Evolutionary conservation across 2,329 filamentous ascomycete species (phyloP).

Genomic region (Cephalotrichum gorgonifer): DNA sequence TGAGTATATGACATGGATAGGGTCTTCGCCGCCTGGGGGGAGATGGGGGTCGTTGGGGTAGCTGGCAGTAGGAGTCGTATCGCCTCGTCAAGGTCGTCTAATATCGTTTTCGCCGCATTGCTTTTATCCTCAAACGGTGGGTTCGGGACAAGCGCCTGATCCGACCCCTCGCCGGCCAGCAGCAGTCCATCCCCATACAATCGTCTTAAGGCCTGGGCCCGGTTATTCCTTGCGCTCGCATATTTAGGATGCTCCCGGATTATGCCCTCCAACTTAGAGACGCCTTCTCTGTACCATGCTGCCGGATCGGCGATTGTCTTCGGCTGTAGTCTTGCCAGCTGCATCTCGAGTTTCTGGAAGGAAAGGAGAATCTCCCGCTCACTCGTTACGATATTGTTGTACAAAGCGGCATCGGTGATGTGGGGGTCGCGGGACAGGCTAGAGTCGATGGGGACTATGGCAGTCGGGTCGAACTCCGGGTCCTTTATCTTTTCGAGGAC

Average conservation of each 20-base stretch:
- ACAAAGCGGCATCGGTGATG: constrained; percentile 36
- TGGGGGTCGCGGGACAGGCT: constrained; percentile 47
- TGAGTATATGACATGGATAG: constrained; percentile 64
- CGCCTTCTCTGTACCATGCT: constrained; percentile 33
- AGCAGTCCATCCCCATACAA: constrained; percentile 52
- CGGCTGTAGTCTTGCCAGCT: constrained; percentile 32
- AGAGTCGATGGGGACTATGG: constrained; percentile 42
- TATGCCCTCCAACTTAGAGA: constrained; percentile 41
- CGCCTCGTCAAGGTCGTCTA: constrained; percentile 46
- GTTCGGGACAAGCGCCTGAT: constrained; percentile 27
- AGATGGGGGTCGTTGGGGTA: constrained; percentile 41
- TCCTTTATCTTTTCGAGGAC: constrained; percentile 59
- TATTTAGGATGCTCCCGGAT: constrained; percentile 52
- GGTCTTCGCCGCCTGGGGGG: constrained; percentile 53
- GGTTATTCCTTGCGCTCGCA: constrained; percentile 65
- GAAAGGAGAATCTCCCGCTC: constrained; percentile 43
- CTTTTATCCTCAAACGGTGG: constrained; percentile 25
- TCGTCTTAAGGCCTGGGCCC: constrained; percentile 56
- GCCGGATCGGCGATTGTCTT: constrained; percentile 26
- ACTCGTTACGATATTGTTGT: constrained; percentile 36
- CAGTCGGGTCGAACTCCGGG: constrained; percentile 49
- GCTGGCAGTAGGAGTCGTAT: constrained; percentile 48
- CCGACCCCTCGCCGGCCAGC: constrained; percentile 23
- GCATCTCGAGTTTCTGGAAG: constrained; percentile 45
- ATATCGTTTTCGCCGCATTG: constrained; percentile 26